phyloP scores from a whole-genome alignment of 495 filamentous ascomycete species.

The Opeltia flavorubescens region DNA sequence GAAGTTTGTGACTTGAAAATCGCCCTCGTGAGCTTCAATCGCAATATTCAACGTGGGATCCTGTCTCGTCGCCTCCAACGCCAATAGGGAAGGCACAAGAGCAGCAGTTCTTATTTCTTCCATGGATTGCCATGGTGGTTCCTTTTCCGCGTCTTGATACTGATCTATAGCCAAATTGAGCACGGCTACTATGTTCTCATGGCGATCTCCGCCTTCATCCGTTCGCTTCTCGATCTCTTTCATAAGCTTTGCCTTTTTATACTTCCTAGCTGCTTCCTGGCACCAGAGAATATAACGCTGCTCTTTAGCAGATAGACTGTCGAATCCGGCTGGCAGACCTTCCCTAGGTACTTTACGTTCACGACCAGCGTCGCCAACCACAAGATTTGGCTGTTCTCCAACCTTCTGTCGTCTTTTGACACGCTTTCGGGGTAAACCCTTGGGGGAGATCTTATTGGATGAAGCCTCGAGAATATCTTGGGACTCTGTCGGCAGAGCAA shows the following conservation, averaged over 20 bases:
- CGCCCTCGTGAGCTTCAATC: not conserved
- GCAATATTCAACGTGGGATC: not conserved
- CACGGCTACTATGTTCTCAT: constrained; percentile 6
- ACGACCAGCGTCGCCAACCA: constrained; percentile 1
- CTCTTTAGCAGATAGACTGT: constrained; percentile 3
- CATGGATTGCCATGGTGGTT: not conserved
- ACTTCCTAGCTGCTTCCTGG: constrained; percentile 9
- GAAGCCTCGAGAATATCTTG: too few relatives aligned
- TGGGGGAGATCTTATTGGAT: not conserved
- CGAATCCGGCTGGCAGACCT: constrained; percentile 7
- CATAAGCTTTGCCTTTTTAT: constrained; percentile 8
- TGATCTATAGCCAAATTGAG: not conserved
- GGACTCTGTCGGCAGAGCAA: too few relatives aligned
- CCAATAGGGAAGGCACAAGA: not conserved
- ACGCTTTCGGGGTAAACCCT: not conserved
- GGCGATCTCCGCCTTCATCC: constrained; percentile 5
- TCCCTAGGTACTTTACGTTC: constrained; percentile 10
- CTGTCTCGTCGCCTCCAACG: not conserved
- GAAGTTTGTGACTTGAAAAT: not conserved
- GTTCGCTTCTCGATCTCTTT: constrained; percentile 10
- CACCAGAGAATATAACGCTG: constrained; percentile 4
- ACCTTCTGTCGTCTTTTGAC: not conserved
- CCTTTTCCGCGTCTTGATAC: not conserved
- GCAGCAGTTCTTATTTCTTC: not conserved
- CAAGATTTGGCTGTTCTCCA: not conserved